Percentiles rank a stretch among this genome's conserved stretches.
Evolutionary conservation across 176 grass and related monocot species (phyloP).

Genomic region (Chrysopogon serrulatus): DNA sequence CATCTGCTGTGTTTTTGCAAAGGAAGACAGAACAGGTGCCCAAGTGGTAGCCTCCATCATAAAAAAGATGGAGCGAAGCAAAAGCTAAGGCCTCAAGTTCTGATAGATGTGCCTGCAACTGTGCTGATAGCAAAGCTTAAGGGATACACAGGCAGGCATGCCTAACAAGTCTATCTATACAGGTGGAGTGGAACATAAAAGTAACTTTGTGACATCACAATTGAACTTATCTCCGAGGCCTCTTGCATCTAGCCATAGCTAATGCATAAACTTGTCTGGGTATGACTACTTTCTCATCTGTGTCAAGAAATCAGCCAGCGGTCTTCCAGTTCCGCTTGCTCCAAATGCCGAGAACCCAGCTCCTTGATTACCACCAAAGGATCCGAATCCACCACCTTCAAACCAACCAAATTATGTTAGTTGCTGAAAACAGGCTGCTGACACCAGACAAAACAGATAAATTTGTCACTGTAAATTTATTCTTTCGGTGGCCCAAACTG

Average conservation of each 20-base stretch:
- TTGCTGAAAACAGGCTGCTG: background rate
- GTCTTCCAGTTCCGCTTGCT: conserved; percentile 61
- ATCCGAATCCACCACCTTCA: no score
- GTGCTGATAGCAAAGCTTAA: background rate
- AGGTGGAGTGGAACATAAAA: background rate
- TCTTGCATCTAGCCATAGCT: background rate
- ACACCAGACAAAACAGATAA: background rate
- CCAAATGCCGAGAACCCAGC: conserved; percentile 71
- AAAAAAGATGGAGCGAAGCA: background rate
- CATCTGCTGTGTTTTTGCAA: background rate
- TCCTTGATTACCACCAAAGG: conserved; percentile 62
- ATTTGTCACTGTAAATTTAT: background rate
- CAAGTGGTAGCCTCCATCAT: background rate
- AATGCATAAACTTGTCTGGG: background rate
- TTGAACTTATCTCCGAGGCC: background rate
- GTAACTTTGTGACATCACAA: background rate
- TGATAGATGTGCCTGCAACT: background rate
- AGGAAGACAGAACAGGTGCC: background rate
- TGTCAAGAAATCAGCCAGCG: conserved; percentile 69
- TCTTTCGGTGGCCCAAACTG: no score
- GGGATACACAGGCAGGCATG: background rate
- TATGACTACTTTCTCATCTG: conserved; percentile 83
- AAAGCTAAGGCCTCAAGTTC: background rate
- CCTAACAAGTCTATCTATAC: no score
- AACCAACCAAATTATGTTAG: conserved; percentile 26